phyloP scores from a whole-genome alignment of 2,329 filamentous ascomycete genomes.

The Pseudogymnoascus sp. region DNA sequence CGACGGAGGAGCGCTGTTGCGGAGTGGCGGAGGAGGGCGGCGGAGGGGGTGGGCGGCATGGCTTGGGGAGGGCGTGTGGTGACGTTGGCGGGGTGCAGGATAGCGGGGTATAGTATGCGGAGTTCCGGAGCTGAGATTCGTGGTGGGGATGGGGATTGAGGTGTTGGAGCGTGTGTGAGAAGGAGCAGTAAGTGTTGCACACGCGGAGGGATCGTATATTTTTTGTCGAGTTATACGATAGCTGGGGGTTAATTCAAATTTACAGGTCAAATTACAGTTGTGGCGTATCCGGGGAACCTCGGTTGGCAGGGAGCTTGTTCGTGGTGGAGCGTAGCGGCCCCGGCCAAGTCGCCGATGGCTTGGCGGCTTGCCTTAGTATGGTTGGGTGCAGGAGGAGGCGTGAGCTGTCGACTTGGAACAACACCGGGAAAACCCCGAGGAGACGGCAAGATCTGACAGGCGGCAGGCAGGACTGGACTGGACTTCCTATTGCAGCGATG shows the following conservation, averaged over 20 bases:
- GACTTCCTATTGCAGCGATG: neutral
- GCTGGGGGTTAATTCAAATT: neutral
- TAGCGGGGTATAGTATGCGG: neutral
- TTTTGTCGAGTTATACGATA: neutral
- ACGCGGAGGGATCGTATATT: neutral
- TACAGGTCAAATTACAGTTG: constrained; percentile 1
- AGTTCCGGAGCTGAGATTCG: neutral
- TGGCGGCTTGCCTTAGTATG: neutral
- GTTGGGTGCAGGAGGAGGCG: neutral
- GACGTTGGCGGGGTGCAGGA: neutral
- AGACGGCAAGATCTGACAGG: neutral
- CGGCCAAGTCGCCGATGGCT: neutral
- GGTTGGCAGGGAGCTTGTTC: neutral
- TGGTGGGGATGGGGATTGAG: neutral
- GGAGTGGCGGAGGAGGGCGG: neutral
- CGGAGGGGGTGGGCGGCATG: neutral
- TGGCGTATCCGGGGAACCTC: constrained; percentile 3
- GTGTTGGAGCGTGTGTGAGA: neutral
- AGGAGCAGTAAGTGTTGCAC: neutral
- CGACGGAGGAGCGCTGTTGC: neutral
- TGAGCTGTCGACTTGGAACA: neutral
- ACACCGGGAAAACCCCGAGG: neutral
- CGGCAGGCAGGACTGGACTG: neutral
- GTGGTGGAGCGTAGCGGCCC: neutral
- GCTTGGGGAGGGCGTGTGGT: neutral